Evolutionary conservation across 805 yeast genomes (phyloP).

Genomic region (Kregervanrija delftensis): DNA sequence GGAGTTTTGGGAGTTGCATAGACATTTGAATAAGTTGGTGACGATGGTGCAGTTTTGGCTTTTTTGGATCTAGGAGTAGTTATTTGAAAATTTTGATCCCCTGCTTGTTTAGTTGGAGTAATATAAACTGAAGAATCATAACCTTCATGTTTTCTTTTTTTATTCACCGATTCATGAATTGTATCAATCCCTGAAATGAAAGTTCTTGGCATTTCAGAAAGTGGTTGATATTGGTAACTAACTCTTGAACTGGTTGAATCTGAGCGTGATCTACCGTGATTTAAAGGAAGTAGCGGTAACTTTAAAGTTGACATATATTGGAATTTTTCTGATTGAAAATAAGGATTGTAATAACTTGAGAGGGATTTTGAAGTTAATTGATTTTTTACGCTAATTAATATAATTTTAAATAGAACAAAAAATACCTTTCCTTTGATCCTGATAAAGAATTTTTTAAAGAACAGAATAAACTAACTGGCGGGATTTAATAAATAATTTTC

Average conservation of each 20-base stretch:
- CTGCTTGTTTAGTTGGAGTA: slow-evolving; percentile 5
- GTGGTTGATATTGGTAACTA: slow-evolving; percentile 17
- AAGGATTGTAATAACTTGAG: too few species aligned
- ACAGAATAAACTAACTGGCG: too few species aligned
- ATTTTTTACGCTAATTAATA: too few species aligned
- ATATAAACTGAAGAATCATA: slow-evolving; percentile 6
- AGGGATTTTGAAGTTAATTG: too few species aligned
- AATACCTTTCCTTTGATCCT: too few species aligned
- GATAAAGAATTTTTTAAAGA: too few species aligned
- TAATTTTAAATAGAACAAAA: too few species aligned
- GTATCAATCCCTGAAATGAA: slow-evolving; percentile 3
- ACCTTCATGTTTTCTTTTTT: slow-evolving; percentile 4
- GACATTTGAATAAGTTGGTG: slow-evolving; percentile 14
- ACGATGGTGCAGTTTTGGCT: slow-evolving; percentile 26
- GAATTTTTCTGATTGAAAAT: too few species aligned
- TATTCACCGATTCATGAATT: neutral
- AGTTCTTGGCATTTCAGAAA: slow-evolving; percentile 16
- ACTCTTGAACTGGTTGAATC: slow-evolving; percentile 25
- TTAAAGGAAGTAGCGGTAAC: slow-evolving; percentile 2
- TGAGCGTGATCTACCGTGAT: slow-evolving; percentile 26
- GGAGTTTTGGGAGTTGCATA: slow-evolving; percentile 20
- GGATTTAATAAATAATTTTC: too few species aligned
- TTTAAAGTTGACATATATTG: too few species aligned
- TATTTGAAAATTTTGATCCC: slow-evolving; percentile 1
- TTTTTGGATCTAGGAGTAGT: slow-evolving; percentile 17